Evolutionary conservation across 805 yeast species (phyloP).

Genomic region (Myxozyma monticola): DNA sequence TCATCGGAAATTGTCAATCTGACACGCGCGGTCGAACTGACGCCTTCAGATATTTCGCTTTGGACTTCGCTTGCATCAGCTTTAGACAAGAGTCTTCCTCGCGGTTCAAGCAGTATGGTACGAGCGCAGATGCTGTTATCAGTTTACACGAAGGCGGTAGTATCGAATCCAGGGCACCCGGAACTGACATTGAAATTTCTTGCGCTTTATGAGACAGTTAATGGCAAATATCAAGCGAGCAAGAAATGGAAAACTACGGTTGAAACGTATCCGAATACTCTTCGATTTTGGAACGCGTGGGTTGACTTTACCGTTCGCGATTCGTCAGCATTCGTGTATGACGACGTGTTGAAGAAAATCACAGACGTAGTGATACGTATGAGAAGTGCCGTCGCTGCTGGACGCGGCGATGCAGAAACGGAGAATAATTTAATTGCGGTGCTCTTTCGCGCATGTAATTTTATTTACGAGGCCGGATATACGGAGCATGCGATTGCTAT

Average conservation of each 20-base stretch:
- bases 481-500: constrained; percentile 30
- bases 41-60: constrained; percentile 5
- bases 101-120: background rate
- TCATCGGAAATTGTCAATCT: constrained; percentile 1
- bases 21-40: constrained; percentile 10
- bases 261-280: constrained; percentile 8
- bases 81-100: background rate
- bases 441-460: constrained; percentile 3
- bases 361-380: background rate
- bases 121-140: constrained; percentile 18
- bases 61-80: constrained; percentile 20
- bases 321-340: constrained; percentile 17
- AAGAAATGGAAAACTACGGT: constrained; percentile 12
- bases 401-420: background rate
- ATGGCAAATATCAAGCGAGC: constrained; percentile 22
- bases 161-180: constrained; percentile 13
- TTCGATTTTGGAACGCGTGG: constrained; percentile 17
- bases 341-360: constrained; percentile 2
- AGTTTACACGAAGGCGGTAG: constrained; percentile 19
- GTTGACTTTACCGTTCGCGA: constrained; percentile 20
- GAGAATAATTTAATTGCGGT: constrained; percentile 7
- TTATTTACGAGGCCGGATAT: constrained; percentile 30
- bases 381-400: no score
- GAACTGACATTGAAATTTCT: constrained; percentile 9
- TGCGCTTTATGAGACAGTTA: constrained; percentile 8